Evolutionary conservation across 225 moss, liverwort and hornwort species (phyloP).

Genomic region (Rhytidiadelphus loreus): DNA sequence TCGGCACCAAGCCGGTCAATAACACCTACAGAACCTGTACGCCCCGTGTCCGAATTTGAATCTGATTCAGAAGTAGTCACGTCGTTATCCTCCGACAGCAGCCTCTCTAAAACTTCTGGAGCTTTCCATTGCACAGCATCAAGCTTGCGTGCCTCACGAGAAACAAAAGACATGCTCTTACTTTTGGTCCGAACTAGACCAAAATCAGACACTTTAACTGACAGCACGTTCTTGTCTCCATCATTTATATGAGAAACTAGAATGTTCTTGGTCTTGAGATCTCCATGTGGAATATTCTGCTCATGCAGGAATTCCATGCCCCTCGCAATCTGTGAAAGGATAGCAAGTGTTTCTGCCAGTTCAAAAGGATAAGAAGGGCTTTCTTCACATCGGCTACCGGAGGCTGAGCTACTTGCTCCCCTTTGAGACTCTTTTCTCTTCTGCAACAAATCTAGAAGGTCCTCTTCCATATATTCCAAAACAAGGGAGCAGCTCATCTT

Average conservation of each 20-base stretch:
- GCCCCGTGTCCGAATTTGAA: background rate
- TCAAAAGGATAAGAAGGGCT: background rate
- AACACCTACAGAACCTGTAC: background rate
- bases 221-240: background rate
- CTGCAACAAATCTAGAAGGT: background rate
- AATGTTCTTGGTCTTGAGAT: slow-evolving; percentile 15
- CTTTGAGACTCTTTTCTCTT: background rate
- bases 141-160: slow-evolving; percentile 3
- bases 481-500: slow-evolving; percentile 16
- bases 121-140: slow-evolving; percentile 22
- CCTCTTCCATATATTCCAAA: slow-evolving; percentile 10
- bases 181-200: slow-evolving; percentile 10
- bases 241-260: background rate
- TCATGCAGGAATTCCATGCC: slow-evolving; percentile 12
- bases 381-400: background rate
- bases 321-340: background rate
- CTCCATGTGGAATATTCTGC: background rate
- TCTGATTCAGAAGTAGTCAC: slow-evolving; percentile 9
- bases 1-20: background rate
- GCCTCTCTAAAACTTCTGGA: background rate
- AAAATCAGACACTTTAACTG: slow-evolving; percentile 16
- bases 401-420: background rate
- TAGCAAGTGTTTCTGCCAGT: background rate
- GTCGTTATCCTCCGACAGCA: background rate
- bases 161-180: slow-evolving; percentile 8